Conservation (phyloP, 2,329 filamentous ascomycete genomes). For the Fusarium pseudonygamai region DNA sequence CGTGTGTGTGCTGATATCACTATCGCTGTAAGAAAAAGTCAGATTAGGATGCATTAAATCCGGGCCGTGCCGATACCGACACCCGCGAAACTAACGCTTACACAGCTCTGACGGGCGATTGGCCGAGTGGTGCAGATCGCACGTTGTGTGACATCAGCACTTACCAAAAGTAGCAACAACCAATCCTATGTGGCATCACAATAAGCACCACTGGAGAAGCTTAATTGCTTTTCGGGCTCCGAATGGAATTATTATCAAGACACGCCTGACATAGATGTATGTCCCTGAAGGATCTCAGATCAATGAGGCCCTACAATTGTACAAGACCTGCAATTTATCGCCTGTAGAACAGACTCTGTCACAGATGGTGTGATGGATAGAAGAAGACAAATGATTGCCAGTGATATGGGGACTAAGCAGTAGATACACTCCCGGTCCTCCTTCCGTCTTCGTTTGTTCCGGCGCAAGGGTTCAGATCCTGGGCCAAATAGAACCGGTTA, state of each 20-base stretch:
- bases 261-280: background rate
- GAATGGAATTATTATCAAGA: background rate
- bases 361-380: background rate
- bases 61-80: background rate
- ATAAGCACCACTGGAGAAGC: background rate
- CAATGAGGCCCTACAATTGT: background rate
- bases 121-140: background rate
- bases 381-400: background rate
- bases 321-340: background rate
- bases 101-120: background rate
- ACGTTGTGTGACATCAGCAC: background rate
- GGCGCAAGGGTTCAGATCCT: background rate
- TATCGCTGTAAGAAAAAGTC: background rate
- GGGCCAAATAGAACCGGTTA: background rate
- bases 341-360: background rate
- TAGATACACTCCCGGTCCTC: background rate
- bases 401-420: background rate
- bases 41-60: background rate
- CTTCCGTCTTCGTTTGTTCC: background rate
- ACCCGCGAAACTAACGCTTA: background rate
- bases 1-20: background rate
- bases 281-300: background rate
- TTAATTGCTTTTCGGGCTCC: background rate
- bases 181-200: background rate
- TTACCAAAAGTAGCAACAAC: background rate